Base-by-base conservation (phyloP, 805 yeast species). In the Nadsonia fulvescens region DNA sequence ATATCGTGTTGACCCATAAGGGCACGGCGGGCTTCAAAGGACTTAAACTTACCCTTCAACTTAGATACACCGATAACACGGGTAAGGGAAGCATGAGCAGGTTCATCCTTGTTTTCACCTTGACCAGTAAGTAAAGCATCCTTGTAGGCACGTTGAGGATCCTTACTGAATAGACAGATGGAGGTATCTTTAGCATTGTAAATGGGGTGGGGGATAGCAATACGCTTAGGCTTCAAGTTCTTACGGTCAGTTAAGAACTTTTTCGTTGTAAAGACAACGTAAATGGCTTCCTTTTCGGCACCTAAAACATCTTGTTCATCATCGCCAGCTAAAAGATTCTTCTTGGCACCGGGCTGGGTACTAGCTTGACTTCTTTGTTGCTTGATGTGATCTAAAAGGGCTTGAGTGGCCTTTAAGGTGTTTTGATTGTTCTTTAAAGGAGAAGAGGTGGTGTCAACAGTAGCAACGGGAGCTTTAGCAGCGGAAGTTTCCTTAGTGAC, bases 11-110 rank as follows among this genome's bases (percentile, higher is more conserved):
- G 70, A 9, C 59, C 47, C 22, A 62, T 51, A 33, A 89, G 66
- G 35, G 70, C 72, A 47, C 95, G 70, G 49, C 82, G 71, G 32
- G 82, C 72, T 51, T 89, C 95, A 42, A 56, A 89, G n/a, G 78
- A 67, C 54, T 81, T 81, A 61, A 70, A 86, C 33, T 73, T 75
- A 17, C 82, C 77, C 49, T 79, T 79, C 36, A 89, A 59, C 38
- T 81, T 75, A 23, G 67, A 59, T 29, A 73, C 72, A 5, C 89
- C 63, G 17, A 82, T 59, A 29, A 83, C 70, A 31, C 67, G 57
- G 21, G 42, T 37, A 10, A 53, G 27, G n/a, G n/a, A n/a, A 10
- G 42, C 28, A 9, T 30, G 33, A 6, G 44, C 22, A 11, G 40
- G 40, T 5, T 33, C 37, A 15, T 35, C 44, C 20, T 39, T 39